Percentiles rank a stretch among this genome's conserved stretches.
phyloP scores from a whole-genome alignment of 176 grass and related monocot genomes.

The Phoenix dactylifera region DNA sequence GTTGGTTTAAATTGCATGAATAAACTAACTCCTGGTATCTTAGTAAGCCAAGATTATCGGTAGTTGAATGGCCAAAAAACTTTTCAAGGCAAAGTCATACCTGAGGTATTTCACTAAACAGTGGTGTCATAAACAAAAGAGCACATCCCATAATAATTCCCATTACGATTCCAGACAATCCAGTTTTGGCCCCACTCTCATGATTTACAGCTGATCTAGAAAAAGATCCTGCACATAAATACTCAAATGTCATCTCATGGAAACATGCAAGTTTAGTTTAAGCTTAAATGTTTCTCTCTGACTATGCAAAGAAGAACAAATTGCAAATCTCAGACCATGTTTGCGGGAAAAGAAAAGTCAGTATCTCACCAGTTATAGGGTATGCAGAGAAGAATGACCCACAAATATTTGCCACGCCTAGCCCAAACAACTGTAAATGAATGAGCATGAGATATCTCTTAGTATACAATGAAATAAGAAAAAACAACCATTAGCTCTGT shows the following conservation, averaged over 20 bases:
- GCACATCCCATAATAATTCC: conserved; percentile 72
- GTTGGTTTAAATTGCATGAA: no score
- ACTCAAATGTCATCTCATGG: conserved; percentile 12
- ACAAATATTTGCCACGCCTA: conserved; percentile 89
- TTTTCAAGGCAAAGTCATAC: conserved; percentile 28
- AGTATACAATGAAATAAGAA: no score
- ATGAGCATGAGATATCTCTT: no score
- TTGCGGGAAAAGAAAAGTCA: not conserved
- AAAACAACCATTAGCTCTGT: no score
- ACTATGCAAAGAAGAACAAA: conserved; percentile 13
- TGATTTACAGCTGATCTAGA: conserved; percentile 97
- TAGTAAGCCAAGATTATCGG: no score
- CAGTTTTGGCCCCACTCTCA: conserved; percentile 77
- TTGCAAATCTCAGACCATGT: conserved; percentile 11
- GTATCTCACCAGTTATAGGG: conserved; percentile 73
- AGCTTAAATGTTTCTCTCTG: conserved; percentile 3
- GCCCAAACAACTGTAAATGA: conserved; percentile 66
- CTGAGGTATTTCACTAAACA: conserved; percentile 98
- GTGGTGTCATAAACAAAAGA: conserved; percentile 93
- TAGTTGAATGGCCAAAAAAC: not conserved
- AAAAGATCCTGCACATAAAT: conserved; percentile 77
- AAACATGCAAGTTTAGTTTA: conserved; percentile 5
- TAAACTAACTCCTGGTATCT: no score
- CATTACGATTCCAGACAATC: conserved; percentile 95
- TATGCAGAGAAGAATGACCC: conserved; percentile 90